Conservation (phyloP, 805 yeast genomes). For the Candida glaebosa region DNA sequence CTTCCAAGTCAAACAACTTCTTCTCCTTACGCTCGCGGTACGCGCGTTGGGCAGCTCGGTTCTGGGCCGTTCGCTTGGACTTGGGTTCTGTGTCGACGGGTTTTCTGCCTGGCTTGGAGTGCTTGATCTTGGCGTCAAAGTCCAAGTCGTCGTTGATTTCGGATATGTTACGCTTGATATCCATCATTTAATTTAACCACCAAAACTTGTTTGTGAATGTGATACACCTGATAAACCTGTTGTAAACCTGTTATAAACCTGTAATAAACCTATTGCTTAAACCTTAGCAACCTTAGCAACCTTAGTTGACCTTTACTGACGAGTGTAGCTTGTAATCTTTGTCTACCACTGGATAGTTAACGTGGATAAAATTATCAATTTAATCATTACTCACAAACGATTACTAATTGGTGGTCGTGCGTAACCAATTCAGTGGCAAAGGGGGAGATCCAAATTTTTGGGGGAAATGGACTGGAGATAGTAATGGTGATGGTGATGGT, state of each 20-base stretch:
- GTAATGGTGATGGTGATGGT: too few species aligned
- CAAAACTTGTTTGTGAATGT: too few species aligned
- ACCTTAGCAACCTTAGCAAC: not conserved
- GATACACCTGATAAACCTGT: not conserved
- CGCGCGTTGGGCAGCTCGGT: constrained; percentile 98
- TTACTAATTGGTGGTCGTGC: too few species aligned
- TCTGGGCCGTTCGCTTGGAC: constrained; percentile 91
- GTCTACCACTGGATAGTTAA: not conserved
- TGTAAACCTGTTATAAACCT: too few species aligned
- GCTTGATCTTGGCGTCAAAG: constrained; percentile 32
- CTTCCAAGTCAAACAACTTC: constrained; percentile 81
- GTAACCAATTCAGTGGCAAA: too few species aligned
- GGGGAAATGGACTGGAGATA: too few species aligned
- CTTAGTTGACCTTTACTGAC: not conserved
- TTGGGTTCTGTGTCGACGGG: constrained; percentile 77
- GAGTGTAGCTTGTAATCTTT: not conserved
- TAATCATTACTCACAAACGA: too few species aligned
- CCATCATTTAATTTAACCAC: constrained; percentile 19
- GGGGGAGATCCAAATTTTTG: too few species aligned
- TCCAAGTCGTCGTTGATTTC: constrained; percentile 13
- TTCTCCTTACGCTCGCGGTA: constrained; percentile 91
- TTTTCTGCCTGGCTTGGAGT: constrained; percentile 75
- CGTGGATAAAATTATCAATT: too few species aligned
- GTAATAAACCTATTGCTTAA: not conserved
- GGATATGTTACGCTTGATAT: constrained; percentile 29